Base-by-base conservation (phyloP, 345 rosid genomes). In the Sisymbrium irio region DNA sequence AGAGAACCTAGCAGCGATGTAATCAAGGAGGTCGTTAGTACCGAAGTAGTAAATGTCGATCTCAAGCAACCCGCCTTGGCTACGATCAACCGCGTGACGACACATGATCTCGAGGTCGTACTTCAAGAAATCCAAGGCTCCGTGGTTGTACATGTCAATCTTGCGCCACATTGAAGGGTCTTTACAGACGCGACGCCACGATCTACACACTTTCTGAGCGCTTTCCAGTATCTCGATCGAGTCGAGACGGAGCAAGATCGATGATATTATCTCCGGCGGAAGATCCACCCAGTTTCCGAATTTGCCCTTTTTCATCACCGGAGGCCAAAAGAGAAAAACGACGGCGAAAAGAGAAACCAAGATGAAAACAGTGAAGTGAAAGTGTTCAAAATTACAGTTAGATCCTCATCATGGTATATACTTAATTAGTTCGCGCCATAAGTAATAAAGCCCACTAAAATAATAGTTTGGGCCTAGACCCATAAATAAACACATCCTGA, bases 101-200 rank as follows among this genome's bases (percentile, higher is more conserved):
- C 82, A 85, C 69, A 85, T 55, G 44, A 2, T n/a, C 4, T 44
- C 82, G 25, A 55, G 19, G 33, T 65, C 49, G 30, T 18, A 4
- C 0, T 41, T 63, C 18, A 33, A 5, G 2, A 3, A 61, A 20
- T 7, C 40, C 28, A 1, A 9, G 59, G 67, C 50, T 30, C 27
- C 72, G 1, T 0, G 12, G 30, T 73, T 57, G 14, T 4, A 30
- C 70, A 87, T 74, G 60, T 83, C 79, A 62, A 85, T 78, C 67
- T 67, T 62, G 25, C 83, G 67, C 85, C 92, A 88, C 82, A 85
- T 71, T 1, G 73, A 67, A 1, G 88, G 88, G 1, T 88, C 87
- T 68, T 25, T 72, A 78, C 82, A 85, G 72, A 88, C 69, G 45
- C 39, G 32, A 22, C 73, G 76, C 92, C 97, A 88, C 30, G 76